Evolutionary conservation across 1,284 basidiomycete genomes (phyloP), one percentile per base, ranked within the genome.

Genomic region (Kalmanozyma brasiliensis): DNA sequence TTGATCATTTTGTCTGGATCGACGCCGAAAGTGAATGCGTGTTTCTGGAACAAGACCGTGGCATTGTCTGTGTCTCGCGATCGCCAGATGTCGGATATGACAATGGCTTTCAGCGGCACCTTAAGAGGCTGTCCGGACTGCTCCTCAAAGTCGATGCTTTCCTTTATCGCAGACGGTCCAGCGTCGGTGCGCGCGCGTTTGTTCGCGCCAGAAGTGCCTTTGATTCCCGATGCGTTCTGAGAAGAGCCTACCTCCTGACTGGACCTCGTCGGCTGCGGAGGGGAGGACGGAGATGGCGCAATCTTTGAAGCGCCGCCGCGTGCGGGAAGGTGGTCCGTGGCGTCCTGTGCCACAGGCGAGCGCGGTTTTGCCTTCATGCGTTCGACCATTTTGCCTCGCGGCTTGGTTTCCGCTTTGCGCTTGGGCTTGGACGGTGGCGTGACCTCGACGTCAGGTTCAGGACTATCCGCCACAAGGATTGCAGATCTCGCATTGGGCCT

Each of bases 61-160:
- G 17, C 30, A 3, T 35, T 24, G 14, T 34, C 36, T 8, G 24
- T 11, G 7, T 47, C 37, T 11, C 30, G 46, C 8, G 59, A 63
- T 20, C 52, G 51, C 61, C 60, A 69, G 10, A 52, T 10, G 36
- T 69, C 66, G 8, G 60, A 57, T 8, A 68, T 32, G 19, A 56
- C 55, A 38, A 68, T 37, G 10, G 52, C 47, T 4, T 47, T 13
- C 17, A 66, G 56, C 14, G 19, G 42, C 8, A 66, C 32, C 8
- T 47, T 38, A 43, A 32, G 32, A 8, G 52, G 43, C 10, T 17
- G 2, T 6, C 14, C 2, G 13, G 7, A 4, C 13, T 35, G 1
- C 11, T 26, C 24, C 20, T 35, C 49, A 16, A n/a, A n/a, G n/a
- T n/a, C n/a, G n/a, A n/a, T n/a, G n/a, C n/a, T n/a, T n/a, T n/a